phyloP scores from a whole-genome alignment of 192 early-diverging fungal genomes.

The Coemansia sp. region DNA sequence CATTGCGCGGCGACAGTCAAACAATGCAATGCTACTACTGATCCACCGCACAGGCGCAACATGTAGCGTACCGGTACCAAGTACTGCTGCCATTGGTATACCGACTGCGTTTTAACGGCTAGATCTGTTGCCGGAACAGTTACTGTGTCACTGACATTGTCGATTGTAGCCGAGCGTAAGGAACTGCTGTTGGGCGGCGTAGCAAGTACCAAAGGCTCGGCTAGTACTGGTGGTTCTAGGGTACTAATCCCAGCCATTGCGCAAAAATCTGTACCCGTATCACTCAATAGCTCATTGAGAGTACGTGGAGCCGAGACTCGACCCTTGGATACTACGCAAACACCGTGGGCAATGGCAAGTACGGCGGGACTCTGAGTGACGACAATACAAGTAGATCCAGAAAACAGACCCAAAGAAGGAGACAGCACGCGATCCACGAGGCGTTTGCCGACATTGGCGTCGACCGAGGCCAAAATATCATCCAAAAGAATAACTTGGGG shows the following conservation, averaged over 20 bases:
- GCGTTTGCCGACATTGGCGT: conserved; percentile 59
- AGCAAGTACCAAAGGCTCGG: neutral
- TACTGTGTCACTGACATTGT: neutral
- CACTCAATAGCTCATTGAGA: neutral
- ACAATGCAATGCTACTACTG: conserved; percentile 3
- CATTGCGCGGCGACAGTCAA: conserved; percentile 30
- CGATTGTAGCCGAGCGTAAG: neutral
- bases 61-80: conserved; percentile 33
- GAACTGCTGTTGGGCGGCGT: conserved; percentile 18
- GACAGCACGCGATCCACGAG: conserved; percentile 65
- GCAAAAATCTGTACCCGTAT: neutral
- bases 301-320: neutral
- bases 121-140: neutral
- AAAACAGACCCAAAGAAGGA: conserved; percentile 49
- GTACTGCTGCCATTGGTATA: neutral
- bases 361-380: conserved; percentile 58
- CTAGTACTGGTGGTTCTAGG: neutral
- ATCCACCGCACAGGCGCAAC: conserved; percentile 32
- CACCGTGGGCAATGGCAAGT: conserved; percentile 50
- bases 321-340: conserved; percentile 57
- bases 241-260: neutral
- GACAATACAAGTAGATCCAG: conserved; percentile 50
- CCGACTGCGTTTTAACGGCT: neutral
- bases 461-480: conserved; percentile 68
- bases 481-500: conserved; percentile 76